Base-by-base conservation (phyloP, 2,329 filamentous ascomycete genomes). In the Acrodontium crateriforme region DNA sequence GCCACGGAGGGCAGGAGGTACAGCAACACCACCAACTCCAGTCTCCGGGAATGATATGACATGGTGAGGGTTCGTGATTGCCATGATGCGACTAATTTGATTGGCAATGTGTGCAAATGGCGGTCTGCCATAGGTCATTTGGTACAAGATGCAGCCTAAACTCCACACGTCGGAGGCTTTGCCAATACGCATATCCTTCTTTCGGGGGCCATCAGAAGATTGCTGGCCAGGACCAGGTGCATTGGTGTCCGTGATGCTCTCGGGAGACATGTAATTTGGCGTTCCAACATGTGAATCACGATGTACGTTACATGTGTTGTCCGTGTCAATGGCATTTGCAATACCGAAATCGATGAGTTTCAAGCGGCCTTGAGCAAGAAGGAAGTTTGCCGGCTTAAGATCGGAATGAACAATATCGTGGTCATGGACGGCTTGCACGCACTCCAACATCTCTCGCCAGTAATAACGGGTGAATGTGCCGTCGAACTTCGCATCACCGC, bases 361-460 rank as follows among this genome's bases (percentile, higher is more conserved):
- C 19, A 98, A 65, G 15, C 78, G 72, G 14, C 89, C 89, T 49
- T 84, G 74, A 11, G 93, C 84, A 12, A 95, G 67, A 14, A 98
- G 78, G 52, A 98, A 98, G 53, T 98, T 98, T 45, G 85, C 85
- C 0, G 89, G 89, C 55, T 98, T 98, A 19, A 98, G 65, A 50
- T 98, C 89, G 0, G 84, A 93, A 57, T 98, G 89, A 3, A 98
- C 89, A 38, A 98, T 85, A 48, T 94, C 84, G 51, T 78, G 68
- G 9, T 78, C 71, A 50, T 98, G 89, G 1, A 98, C 84, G 1
- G 87, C 73, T 41, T 81, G 72, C 5, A 98, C 73, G 50, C 89
- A 95, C 53, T 93, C 84, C 11, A 98, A 74, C 89, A 98, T 98
- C 58, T 98, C 89, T 54, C 92, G 89, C 89, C 89, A 98, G 63